Conservation (phyloP, 1,139 yeast genomes). For the Saccharomyces hybrid region DNA sequence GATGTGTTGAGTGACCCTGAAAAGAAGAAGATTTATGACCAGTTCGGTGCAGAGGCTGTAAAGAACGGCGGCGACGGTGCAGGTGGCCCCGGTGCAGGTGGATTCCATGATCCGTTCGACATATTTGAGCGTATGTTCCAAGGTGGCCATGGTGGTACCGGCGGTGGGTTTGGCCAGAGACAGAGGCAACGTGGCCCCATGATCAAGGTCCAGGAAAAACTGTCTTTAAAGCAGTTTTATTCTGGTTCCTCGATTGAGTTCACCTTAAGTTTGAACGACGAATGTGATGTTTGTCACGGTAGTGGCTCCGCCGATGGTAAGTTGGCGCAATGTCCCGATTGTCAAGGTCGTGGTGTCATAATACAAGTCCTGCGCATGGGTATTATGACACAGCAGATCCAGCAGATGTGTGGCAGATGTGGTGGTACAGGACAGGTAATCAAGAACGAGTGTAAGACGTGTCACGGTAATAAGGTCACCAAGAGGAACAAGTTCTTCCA, state of each 20-base stretch:
- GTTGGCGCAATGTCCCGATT: constrained; percentile 52
- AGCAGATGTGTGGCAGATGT: constrained; percentile 72
- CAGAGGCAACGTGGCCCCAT: constrained; percentile 59
- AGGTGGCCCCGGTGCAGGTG: constrained; percentile 16
- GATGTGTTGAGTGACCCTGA: constrained; percentile 75
- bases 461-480: constrained; percentile 64
- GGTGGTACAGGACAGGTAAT: constrained; percentile 68
- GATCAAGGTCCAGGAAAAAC: constrained; percentile 48
- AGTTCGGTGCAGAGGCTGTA: constrained; percentile 78
- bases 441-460: constrained; percentile 53
- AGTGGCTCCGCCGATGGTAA: constrained; percentile 78
- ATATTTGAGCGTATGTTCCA: constrained; percentile 56
- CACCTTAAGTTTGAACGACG: constrained; percentile 59
- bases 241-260: constrained; percentile 59
- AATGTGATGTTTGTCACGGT: constrained; percentile 74
- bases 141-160: constrained; percentile 49
- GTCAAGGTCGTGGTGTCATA: constrained; percentile 69
- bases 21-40: constrained; percentile 66
- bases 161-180: constrained; percentile 35
- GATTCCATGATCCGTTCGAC: constrained; percentile 57
- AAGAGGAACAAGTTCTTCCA: constrained; percentile 51
- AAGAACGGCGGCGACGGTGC: constrained; percentile 29
- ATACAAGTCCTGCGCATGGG: constrained; percentile 71
- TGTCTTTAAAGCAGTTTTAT: constrained; percentile 60
- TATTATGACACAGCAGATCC: constrained; percentile 83